Evolutionary conservation across 2,329 filamentous ascomycete species (phyloP).

Genomic region (Fusarium sp.): DNA sequence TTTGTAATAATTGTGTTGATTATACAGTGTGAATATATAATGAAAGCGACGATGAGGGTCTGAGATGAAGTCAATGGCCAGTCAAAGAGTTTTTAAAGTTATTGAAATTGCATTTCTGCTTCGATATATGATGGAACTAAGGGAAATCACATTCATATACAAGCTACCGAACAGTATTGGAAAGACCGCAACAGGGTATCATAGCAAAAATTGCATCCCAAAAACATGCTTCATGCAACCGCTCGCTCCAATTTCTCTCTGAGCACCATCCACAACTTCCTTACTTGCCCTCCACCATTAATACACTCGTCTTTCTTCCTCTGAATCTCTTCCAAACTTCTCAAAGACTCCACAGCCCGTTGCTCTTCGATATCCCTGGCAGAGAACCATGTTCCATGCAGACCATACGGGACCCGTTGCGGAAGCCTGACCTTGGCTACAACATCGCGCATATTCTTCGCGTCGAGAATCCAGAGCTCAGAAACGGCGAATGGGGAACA

Average conservation of each 20-base stretch:
- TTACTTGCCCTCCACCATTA: background rate
- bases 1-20: background rate
- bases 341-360: conserved; percentile 44
- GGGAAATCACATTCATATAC: rapidly evolving
- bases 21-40: background rate
- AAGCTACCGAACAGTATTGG: no score
- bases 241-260: conserved; percentile 8
- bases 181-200: conserved; percentile 4
- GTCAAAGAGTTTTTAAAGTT: no score
- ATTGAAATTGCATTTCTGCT: background rate
- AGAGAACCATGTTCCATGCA: conserved; percentile 74
- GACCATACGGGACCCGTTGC: conserved; percentile 76
- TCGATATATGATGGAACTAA: background rate
- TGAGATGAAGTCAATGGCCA: no score
- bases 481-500: conserved; percentile 61
- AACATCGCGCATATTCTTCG: conserved; percentile 70
- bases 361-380: conserved; percentile 65
- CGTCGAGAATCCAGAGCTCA: conserved; percentile 78
- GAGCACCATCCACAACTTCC: background rate
- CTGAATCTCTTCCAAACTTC: conserved; percentile 1
- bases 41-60: background rate
- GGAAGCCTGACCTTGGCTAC: conserved; percentile 70
- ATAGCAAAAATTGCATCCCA: background rate
- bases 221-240: background rate
- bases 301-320: conserved; percentile 2